Evolutionary conservation across 164 flowering plant genomes (phyloP).

Genomic region (Macadamia integrifolia): DNA sequence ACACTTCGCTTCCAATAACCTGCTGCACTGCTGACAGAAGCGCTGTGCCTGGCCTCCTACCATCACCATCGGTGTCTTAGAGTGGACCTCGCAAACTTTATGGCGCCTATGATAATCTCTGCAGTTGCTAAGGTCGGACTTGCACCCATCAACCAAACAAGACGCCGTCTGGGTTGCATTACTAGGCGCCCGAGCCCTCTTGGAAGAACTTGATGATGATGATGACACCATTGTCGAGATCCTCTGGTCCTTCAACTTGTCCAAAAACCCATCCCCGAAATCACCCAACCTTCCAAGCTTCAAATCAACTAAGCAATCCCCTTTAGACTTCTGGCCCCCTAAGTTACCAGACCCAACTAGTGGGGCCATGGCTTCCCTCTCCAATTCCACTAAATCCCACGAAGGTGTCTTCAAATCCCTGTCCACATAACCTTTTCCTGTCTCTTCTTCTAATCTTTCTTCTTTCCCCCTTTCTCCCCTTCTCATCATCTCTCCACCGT

Average conservation of each 20-base stretch:
- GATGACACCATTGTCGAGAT: constrained; percentile 21
- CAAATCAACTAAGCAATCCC: constrained; percentile 51
- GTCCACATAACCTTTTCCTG: constrained; percentile 34
- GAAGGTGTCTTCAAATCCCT: constrained; percentile 50
- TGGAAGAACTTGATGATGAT: constrained; percentile 35
- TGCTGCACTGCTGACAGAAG: constrained; percentile 91
- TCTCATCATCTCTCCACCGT: background rate
- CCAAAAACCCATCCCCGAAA: constrained; percentile 18
- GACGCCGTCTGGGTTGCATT: constrained; percentile 35
- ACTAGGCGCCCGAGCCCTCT: constrained; percentile 48
- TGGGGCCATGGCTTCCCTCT: constrained; percentile 21
- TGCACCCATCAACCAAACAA: constrained; percentile 79
- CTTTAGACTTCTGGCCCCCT: constrained; percentile 14
- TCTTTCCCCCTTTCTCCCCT: background rate
- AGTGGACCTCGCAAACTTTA: constrained; percentile 80
- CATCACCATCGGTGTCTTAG: constrained; percentile 63
- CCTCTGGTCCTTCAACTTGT: constrained; percentile 25
- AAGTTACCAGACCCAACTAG: constrained; percentile 28
- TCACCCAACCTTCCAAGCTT: constrained; percentile 48
- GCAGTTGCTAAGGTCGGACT: constrained; percentile 65
- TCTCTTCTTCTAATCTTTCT: constrained; percentile 1
- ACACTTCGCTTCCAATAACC: constrained; percentile 28
- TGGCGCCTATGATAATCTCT: constrained; percentile 82
- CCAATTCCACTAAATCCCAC: constrained; percentile 47
- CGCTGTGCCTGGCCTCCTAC: constrained; percentile 65